Conservation (phyloP, 345 rosid genomes). For the Populus alba region DNA sequence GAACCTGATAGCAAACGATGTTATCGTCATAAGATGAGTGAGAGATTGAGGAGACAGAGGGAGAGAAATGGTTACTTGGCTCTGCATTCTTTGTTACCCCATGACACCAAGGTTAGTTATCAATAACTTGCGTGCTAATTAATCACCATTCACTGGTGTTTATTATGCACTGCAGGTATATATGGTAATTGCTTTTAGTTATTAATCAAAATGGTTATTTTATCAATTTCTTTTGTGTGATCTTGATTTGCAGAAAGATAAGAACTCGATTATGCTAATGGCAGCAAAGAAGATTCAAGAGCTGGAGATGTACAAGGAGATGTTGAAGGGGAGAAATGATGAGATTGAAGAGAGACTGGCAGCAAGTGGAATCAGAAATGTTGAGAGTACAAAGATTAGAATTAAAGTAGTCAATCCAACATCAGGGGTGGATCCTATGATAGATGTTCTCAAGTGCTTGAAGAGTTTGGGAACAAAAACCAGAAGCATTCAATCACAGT, state of each 20-base stretch:
- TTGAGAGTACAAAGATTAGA: constrained; percentile 34
- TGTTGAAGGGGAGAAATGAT: constrained; percentile 36
- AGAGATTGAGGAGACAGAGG: constrained; percentile 64
- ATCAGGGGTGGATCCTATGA: constrained; percentile 56
- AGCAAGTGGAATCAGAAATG: background rate
- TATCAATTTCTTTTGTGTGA: background rate
- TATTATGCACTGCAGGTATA: background rate
- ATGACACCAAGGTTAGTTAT: constrained; percentile 57
- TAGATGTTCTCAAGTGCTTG: constrained; percentile 50
- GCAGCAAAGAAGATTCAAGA: constrained; percentile 39
- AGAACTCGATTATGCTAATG: constrained; percentile 49
- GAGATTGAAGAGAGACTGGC: constrained; percentile 29
- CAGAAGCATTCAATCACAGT: constrained; percentile 31
- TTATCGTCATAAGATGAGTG: constrained; percentile 56
- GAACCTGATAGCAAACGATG: constrained; percentile 37
- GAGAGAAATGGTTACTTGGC: constrained; percentile 53
- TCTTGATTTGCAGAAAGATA: constrained; percentile 45
- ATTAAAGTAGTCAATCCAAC: constrained; percentile 41
- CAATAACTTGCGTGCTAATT: background rate
- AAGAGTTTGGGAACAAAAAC: constrained; percentile 37
- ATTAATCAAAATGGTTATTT: background rate
- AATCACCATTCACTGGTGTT: background rate
- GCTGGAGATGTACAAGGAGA: constrained; percentile 39
- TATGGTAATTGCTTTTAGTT: background rate
- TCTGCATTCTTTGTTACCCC: constrained; percentile 55